Evolutionary conservation across 148 eudicot species (phyloP).

Genomic region (Polygonum aviculare): DNA sequence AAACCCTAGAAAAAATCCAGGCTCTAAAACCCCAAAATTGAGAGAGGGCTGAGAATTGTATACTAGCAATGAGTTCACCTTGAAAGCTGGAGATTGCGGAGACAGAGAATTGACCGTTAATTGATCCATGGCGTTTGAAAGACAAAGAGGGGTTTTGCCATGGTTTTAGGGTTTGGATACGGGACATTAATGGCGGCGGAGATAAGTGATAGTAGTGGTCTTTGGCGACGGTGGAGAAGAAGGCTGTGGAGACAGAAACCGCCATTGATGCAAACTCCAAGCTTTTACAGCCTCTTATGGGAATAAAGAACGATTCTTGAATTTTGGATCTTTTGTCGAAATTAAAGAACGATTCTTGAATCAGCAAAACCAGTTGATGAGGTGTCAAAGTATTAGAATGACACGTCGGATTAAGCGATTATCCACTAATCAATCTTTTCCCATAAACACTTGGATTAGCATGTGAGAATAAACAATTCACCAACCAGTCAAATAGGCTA

Average conservation of each 20-base stretch:
- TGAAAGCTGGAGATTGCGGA: constrained; percentile 4
- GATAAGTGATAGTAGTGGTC: neutral
- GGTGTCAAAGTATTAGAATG: too few relatives aligned
- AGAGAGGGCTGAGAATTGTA: neutral
- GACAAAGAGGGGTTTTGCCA: neutral
- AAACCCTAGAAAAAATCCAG: neutral
- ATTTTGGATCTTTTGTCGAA: too few relatives aligned
- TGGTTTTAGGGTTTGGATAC: neutral
- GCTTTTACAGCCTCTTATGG: neutral
- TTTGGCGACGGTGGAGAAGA: neutral
- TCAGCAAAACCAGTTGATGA: too few relatives aligned
- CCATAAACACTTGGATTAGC: neutral
- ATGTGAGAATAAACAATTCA: neutral
- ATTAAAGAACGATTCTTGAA: too few relatives aligned
- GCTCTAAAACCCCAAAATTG: neutral
- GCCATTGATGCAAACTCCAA: neutral
- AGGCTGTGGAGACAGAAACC: neutral
- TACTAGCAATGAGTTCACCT: neutral
- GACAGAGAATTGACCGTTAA: neutral
- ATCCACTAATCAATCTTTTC: too few relatives aligned
- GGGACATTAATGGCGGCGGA: neutral
- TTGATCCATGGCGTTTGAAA: neutral
- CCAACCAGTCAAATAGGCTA: neutral
- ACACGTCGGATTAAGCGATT: too few relatives aligned
- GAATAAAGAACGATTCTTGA: too few relatives aligned